Percentiles rank a stretch among this genome's conserved stretches.
phyloP scores from a whole-genome alignment of 768 basidiomycete species.

The Tylopilus subfusipes region DNA sequence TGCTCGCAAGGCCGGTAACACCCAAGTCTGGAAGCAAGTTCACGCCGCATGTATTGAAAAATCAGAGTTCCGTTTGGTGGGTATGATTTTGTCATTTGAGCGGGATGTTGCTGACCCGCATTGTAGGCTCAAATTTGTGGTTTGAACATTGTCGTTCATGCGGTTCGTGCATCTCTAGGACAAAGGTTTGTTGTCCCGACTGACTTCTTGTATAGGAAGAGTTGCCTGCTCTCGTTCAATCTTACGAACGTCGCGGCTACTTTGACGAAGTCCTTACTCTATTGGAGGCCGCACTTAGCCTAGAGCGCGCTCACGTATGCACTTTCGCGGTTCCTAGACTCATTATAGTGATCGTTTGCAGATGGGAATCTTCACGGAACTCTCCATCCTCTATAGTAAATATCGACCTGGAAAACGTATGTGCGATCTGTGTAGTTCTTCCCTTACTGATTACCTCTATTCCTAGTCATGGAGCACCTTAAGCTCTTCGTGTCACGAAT shows the following conservation, averaged over 20 bases:
- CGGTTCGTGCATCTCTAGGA: constrained; percentile 34
- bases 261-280: constrained; percentile 92
- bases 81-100: constrained; percentile 15
- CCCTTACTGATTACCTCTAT: constrained; percentile 6
- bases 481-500: constrained; percentile 94
- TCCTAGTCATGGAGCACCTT: constrained; percentile 93
- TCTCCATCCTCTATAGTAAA: constrained; percentile 90
- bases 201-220: constrained; percentile 56
- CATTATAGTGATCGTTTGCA: constrained; percentile 25
- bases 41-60: constrained; percentile 99
- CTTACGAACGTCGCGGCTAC: constrained; percentile 88
- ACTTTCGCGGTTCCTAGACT: not conserved
- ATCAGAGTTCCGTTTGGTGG: constrained; percentile 85
- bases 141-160: constrained; percentile 95
- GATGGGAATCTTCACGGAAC: constrained; percentile 98
- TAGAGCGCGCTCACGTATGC: constrained; percentile 89
- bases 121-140: constrained; percentile 93
- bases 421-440: constrained; percentile 26
- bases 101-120: constrained; percentile 5
- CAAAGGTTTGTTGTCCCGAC: constrained; percentile 2
- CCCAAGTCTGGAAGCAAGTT: constrained; percentile 99
- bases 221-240: constrained; percentile 63
- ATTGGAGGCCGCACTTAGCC: constrained; percentile 91
- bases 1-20: constrained; percentile 98
- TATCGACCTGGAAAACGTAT: constrained; percentile 89